Evolutionary conservation across 2,329 filamentous ascomycete species (phyloP).

Genomic region (Alternaria arbusti): DNA sequence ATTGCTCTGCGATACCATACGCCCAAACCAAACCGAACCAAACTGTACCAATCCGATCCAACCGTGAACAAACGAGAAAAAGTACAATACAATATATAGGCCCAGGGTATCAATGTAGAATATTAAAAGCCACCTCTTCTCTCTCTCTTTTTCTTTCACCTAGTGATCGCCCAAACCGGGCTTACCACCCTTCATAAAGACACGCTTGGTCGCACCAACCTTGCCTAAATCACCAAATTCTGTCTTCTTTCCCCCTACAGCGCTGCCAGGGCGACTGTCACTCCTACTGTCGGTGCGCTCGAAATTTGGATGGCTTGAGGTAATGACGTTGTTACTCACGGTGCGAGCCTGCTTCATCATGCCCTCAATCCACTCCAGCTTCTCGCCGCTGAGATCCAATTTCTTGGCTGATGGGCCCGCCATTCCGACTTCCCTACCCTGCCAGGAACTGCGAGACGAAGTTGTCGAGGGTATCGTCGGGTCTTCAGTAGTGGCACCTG

Average conservation of each 20-base stretch:
- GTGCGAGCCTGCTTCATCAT: conserved; percentile 80
- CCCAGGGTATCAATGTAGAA: conserved; percentile 13
- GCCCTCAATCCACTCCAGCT: conserved; percentile 79
- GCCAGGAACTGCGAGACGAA: conserved; percentile 44
- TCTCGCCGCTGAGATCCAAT: conserved; percentile 71
- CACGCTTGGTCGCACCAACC: conserved; percentile 73
- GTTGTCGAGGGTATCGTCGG: conserved; percentile 33
- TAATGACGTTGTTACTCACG: conserved; percentile 64
- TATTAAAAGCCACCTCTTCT: conserved; percentile 2
- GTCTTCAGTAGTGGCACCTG: conserved; percentile 34
- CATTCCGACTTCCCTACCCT: conserved; percentile 63
- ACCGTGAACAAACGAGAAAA: not conserved
- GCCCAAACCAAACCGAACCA: not conserved
- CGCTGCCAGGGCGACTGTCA: conserved; percentile 25
- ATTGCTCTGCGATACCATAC: not conserved
- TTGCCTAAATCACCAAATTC: conserved; percentile 74
- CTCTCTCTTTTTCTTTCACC: not conserved
- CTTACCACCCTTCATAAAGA: conserved; percentile 62
- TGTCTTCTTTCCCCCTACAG: conserved; percentile 25
- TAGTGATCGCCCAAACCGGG: conserved; percentile 13
- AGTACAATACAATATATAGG: not conserved
- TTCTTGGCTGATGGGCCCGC: conserved; percentile 72
- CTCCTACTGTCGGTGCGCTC: conserved; percentile 36
- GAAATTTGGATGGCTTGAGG: conserved; percentile 22
- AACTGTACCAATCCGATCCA: not conserved